Evolutionary conservation across 2,329 filamentous ascomycete species (phyloP), one percentile per base, ranked within the genome.

Genomic region (Sporothrix schenckii): DNA sequence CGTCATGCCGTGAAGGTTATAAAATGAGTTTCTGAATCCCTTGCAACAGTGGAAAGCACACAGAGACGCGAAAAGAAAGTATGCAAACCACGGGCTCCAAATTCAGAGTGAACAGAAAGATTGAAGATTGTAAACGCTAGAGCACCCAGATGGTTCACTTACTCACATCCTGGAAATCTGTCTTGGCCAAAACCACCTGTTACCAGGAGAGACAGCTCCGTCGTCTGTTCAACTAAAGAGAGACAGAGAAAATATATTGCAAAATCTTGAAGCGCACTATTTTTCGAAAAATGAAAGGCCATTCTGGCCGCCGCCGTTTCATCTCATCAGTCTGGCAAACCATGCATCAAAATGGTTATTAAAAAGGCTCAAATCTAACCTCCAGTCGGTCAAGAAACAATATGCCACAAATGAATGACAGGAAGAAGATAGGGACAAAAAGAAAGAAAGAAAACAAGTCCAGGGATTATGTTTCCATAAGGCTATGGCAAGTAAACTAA

Each of bases 281-380:
- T 27, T 63, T 47, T 58, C 3, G 19, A 21, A 27, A 63, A 63
- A 47, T 47, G 16, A 11, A 61, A 66, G 63, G 47, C 63, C 44
- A 39, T 52, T 52, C 27, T 52, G 27, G 63, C 47, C 63, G 63
- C 63, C 63, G 6, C 47, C 47, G 61, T 34, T 24, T 50, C 50
- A 44, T 50, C 63, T 66, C 60, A 49, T 65, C 44, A 67, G 50
- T 67, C 65, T 50, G 44, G n/a, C n/a, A 54, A 34, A 53, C 65
- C 10, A 44, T 54, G 50, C 50, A 19, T 67, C 65, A 67, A 54
- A 50, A 67, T 19, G 50, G 49, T 56, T 50, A 66, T 66, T 7
- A 66, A 66, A 66, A 53, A 16, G 10, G 58, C 58, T n/a, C 16
- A 53, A 66, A 66, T 66, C 63, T 41, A 66, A 52, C 49, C 63